A percentile compares a stretch with the other conserved stretches of the same genome.
phyloP scores from a whole-genome alignment of 2,329 filamentous ascomycete species.

The Ophiostoma himal-ulmi region DNA sequence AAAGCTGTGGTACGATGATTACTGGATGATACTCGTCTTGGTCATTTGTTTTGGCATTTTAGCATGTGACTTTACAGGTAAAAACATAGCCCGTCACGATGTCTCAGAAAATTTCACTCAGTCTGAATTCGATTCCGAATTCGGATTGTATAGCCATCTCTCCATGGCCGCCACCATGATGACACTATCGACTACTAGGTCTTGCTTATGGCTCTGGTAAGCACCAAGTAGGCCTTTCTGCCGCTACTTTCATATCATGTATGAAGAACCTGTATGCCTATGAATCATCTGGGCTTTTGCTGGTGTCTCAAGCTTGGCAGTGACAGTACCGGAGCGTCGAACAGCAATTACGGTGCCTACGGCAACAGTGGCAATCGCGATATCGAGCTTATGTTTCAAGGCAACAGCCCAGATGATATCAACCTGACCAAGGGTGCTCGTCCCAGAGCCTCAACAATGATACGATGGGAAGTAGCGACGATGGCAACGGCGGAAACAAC shows the following conservation, averaged over 20 bases:
- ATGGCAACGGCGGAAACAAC: not conserved
- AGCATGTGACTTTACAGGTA: slow-evolving; percentile 19
- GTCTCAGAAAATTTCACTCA: not conserved
- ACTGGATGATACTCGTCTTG: slow-evolving; percentile 25
- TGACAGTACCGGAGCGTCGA: slow-evolving; percentile 13
- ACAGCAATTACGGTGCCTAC: slow-evolving; percentile 15
- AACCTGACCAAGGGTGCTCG: slow-evolving; percentile 22
- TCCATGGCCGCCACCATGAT: not conserved
- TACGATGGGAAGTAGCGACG: slow-evolving; percentile 7
- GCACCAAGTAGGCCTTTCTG: slow-evolving; percentile 20
- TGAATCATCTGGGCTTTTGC: slow-evolving; percentile 22
- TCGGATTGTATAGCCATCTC: not conserved
- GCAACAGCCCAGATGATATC: slow-evolving; percentile 23
- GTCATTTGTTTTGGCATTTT: slow-evolving; percentile 21
- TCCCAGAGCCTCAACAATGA: slow-evolving; percentile 16
- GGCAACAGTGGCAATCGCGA: slow-evolving; percentile 6
- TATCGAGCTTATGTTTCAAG: slow-evolving; percentile 24
- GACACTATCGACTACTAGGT: not conserved
- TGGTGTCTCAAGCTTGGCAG: slow-evolving; percentile 19
- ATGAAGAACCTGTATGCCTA: slow-evolving; percentile 25
- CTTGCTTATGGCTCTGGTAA: slow-evolving; percentile 22
- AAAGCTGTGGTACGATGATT: slow-evolving; percentile 25
- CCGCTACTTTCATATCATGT: slow-evolving; percentile 11
- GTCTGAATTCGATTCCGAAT: not conserved
- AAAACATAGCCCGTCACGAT: not conserved